Percentiles rank a stretch among this genome's conserved stretches.
Evolutionary conservation across 2,329 filamentous ascomycete species (phyloP).

Genomic region (Colletotrichum sp.): DNA sequence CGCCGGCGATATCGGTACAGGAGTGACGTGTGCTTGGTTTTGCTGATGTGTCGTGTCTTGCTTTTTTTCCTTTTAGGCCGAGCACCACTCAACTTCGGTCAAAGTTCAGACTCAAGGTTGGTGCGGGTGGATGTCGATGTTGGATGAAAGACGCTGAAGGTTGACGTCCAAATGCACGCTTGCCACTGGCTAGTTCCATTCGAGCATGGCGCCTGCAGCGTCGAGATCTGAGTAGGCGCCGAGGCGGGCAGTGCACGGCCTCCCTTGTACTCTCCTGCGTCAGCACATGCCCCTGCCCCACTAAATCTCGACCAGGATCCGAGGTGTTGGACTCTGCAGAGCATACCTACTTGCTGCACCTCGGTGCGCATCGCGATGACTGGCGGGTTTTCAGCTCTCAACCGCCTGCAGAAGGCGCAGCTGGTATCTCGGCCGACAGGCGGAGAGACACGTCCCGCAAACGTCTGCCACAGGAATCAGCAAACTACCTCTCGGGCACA

Average conservation of each 20-base stretch:
- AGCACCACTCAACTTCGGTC: background rate
- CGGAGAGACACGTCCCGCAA: background rate
- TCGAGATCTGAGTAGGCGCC: background rate
- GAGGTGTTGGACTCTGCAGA: background rate
- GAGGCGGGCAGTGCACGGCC: background rate
- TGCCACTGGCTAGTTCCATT: background rate
- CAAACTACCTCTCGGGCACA: background rate
- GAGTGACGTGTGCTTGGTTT: background rate
- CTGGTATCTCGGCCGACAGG: background rate
- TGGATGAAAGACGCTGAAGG: background rate
- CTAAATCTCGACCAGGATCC: background rate
- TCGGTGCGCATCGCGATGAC: background rate
- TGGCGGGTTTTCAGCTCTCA: background rate
- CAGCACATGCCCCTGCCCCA: background rate
- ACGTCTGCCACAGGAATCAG: background rate
- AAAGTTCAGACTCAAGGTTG: background rate
- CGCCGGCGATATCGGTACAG: background rate
- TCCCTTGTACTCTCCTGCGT: background rate
- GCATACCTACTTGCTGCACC: background rate
- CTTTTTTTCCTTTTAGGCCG: background rate
- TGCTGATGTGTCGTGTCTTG: background rate
- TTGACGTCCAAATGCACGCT: background rate
- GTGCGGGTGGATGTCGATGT: background rate
- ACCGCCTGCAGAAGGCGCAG: background rate
- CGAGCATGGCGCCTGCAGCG: background rate